A percentile compares a stretch with the other conserved stretches of the same genome.
Evolutionary conservation across 2,329 filamentous ascomycete species (phyloP).

Genomic region (Cladorrhinum sp.): DNA sequence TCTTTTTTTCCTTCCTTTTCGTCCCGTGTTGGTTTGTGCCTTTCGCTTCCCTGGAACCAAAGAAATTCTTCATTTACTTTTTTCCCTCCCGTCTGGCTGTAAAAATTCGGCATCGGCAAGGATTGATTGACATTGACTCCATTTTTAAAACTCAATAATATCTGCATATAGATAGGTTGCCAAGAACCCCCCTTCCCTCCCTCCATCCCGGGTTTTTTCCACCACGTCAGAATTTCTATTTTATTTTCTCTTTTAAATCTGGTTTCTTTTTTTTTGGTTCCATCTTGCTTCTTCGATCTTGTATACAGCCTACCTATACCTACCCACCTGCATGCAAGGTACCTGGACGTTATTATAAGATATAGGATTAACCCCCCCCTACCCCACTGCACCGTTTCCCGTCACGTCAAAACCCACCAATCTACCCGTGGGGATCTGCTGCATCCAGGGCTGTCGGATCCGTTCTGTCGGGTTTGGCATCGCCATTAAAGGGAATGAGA

Average conservation of each 20-base stretch:
- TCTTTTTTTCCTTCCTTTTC: neutral
- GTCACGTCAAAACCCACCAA: no score
- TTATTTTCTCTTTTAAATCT: neutral
- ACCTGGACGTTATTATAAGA: no score
- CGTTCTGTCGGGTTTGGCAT: neutral
- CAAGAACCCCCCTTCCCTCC: neutral
- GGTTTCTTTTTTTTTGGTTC: neutral
- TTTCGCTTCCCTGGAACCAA: no score
- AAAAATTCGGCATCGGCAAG: neutral
- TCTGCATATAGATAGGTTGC: constrained; percentile 3
- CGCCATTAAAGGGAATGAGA: no score
- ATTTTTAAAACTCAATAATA: neutral
- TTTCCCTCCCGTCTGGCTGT: no score
- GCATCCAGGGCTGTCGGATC: neutral
- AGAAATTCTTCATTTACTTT: no score
- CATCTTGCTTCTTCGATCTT: neutral
- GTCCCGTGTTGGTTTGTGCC: neutral
- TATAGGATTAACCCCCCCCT: no score
- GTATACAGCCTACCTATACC: no score
- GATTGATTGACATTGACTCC: neutral
- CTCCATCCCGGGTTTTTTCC: no score
- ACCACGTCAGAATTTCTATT: neutral
- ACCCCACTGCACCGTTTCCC: neutral
- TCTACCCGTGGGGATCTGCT: no score
- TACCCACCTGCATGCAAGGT: no score